Base-by-base conservation (phyloP, 306 rosid species). In the Erythrophleum fordii region DNA sequence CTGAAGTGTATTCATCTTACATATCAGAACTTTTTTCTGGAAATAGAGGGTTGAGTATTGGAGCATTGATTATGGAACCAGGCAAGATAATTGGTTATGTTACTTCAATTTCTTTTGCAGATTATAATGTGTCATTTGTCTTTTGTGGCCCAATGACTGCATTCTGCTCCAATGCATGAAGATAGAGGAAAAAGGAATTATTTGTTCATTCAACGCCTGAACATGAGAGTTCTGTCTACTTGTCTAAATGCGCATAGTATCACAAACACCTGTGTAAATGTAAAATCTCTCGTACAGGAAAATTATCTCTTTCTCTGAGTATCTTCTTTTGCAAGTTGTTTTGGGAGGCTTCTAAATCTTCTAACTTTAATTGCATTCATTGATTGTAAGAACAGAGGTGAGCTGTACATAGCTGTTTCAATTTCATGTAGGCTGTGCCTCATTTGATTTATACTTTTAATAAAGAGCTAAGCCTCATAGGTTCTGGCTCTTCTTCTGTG, bases 21-120 rank as follows among this genome's bases (percentile, higher is more conserved):
- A 86, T 93, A 87, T 84, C 92, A 56, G 62, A 81, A 72, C 86
- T 79, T 26, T 80, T 95, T 83, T 89, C 92, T 75, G 83, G 84
- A 77, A 79, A 84, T 69, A 86, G 81, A 51, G 88, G 89, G 78
- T 75, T 71, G 5, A 72, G 67, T 25, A 72, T 95, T 75, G 98
- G 93, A 79, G 98, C 97, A 42, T 77, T 95, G 81, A 89, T 95
- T 69, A 84, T 95, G 46, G 99, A 93, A 77, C 98, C 98, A 93
- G 96, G 99, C 89, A 90, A 89, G 94, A 84, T 62, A 53, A 35
- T 59, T 81, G 18, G 20, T 68, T 58, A 75, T 68, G 67, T 75
- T 64, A 45, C 62, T 41, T 41, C n/a, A 42, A 52, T 42, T 61
- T 55, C 58, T 67, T 62, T 82, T 71, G 58, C 67, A 72, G 53